Percentiles rank a stretch among this genome's conserved stretches.
Evolutionary conservation across 108 stramenopile species (phyloP).

Genomic region (Cyclotella distinguenda): DNA sequence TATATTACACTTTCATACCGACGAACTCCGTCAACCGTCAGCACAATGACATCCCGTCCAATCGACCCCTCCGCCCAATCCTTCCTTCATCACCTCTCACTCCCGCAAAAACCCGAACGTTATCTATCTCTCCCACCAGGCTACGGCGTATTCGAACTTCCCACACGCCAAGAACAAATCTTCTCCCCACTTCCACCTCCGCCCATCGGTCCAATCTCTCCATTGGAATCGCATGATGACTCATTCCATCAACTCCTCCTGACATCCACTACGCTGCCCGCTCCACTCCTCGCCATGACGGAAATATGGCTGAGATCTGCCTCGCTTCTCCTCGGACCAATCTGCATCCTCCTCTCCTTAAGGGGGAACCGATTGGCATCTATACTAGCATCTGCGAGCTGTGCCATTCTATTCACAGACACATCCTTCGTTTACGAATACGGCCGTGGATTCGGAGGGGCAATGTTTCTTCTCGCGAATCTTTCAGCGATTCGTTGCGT

Average conservation of each 20-base stretch:
- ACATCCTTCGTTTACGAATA: too few species aligned
- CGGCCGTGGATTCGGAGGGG: not conserved
- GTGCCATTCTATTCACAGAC: too few species aligned
- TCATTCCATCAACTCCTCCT: constrained; percentile 16
- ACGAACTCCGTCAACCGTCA: too few species aligned
- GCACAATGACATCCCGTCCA: not conserved
- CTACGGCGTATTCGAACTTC: constrained; percentile 18
- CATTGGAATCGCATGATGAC: constrained; percentile 36
- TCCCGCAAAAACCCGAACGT: constrained; percentile 8
- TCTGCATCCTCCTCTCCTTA: constrained; percentile 24
- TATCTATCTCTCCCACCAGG: constrained; percentile 4
- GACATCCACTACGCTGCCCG: constrained; percentile 22
- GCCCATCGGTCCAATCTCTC: constrained; percentile 26
- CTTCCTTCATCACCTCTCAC: not conserved
- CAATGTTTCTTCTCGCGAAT: constrained; percentile 4
- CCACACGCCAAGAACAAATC: not conserved
- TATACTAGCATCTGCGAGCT: not conserved
- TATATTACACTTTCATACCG: too few species aligned
- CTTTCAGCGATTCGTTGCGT: constrained; percentile 72
- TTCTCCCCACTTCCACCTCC: constrained; percentile 4
- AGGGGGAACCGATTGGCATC: not conserved
- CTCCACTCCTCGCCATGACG: constrained; percentile 61
- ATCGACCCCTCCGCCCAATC: constrained; percentile 1
- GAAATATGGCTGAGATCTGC: constrained; percentile 80
- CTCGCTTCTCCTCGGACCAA: constrained; percentile 48